A percentile compares a stretch with the other conserved stretches of the same genome.
phyloP scores from a whole-genome alignment of 192 early-diverging fungal species.

The Backusella mclennaniae region DNA sequence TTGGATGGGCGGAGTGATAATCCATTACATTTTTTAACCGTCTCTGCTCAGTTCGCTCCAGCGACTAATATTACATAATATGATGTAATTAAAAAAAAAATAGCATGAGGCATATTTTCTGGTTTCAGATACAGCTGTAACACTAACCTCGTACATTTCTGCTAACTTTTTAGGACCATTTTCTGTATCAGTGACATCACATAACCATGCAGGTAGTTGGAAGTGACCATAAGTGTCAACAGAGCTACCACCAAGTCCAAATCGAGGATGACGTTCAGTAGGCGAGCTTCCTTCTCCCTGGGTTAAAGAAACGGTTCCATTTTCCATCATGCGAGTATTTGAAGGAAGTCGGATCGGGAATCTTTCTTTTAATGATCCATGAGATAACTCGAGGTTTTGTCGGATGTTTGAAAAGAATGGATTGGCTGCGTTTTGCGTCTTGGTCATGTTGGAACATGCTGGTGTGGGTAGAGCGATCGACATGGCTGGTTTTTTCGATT shows the following conservation, averaged over 20 bases:
- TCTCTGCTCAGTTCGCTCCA: slow-evolving; percentile 61
- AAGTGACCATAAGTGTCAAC: slow-evolving; percentile 5
- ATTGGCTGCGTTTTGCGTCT: slow-evolving; percentile 42
- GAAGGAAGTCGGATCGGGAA: slow-evolving; percentile 43
- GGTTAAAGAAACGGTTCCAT: background rate
- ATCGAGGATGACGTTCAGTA: background rate
- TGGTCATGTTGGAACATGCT: slow-evolving; percentile 14
- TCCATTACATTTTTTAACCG: slow-evolving; percentile 64
- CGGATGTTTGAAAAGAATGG: slow-evolving; percentile 55
- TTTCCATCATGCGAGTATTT: slow-evolving; percentile 13
- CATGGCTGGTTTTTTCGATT: background rate
- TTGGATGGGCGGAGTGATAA: slow-evolving; percentile 36
- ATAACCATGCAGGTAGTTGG: slow-evolving; percentile 9
- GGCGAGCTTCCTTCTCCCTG: background rate
- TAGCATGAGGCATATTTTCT: background rate
- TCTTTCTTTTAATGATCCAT: slow-evolving; percentile 45
- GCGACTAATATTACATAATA: slow-evolving; percentile 24
- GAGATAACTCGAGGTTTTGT: slow-evolving; percentile 45
- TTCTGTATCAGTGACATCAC: background rate
- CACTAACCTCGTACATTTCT: slow-evolving; percentile 28
- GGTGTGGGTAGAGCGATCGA: slow-evolving; percentile 24
- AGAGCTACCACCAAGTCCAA: slow-evolving; percentile 1
- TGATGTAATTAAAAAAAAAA: background rate
- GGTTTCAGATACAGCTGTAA: background rate
- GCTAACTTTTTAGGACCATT: slow-evolving; percentile 28